phyloP scores from a whole-genome alignment of 768 basidiomycete genomes.

The Russula griseocarnosa region DNA sequence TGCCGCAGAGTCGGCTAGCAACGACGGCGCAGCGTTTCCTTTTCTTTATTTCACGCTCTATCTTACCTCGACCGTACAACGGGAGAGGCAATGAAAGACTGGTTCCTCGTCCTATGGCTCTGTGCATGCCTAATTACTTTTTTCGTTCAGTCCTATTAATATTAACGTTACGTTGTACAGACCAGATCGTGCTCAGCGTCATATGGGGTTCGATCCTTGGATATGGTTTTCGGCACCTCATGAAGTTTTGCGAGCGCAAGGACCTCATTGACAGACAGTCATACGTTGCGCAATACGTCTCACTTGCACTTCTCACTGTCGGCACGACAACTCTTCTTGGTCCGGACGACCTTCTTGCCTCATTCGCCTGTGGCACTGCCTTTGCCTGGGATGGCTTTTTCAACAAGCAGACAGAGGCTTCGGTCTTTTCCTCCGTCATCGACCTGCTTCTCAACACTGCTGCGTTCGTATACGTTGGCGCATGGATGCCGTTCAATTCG shows the following conservation, averaged over 20 bases:
- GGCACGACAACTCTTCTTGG: constrained; percentile 83
- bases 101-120: constrained; percentile 85
- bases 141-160: constrained; percentile 9
- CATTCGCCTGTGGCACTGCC: constrained; percentile 91
- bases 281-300: constrained; percentile 88
- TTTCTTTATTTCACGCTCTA: constrained; percentile 90
- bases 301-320: constrained; percentile 77
- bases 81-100: constrained; percentile 69
- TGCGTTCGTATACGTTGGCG: constrained; percentile 93
- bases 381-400: constrained; percentile 98
- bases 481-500: constrained; percentile 90
- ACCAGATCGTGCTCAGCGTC: constrained; percentile 73
- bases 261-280: constrained; percentile 91
- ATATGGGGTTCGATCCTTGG: constrained; percentile 74
- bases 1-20: constrained; percentile 81
- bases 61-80: constrained; percentile 66
- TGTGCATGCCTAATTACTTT: constrained; percentile 46
- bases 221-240: constrained; percentile 76
- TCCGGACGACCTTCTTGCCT: constrained; percentile 89
- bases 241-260: constrained; percentile 87
- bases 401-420: constrained; percentile 90
- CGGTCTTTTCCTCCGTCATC: constrained; percentile 93
- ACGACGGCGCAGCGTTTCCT: constrained; percentile 96
- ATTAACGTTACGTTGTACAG: constrained; percentile 39
- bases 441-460: constrained; percentile 95